Evolutionary conservation across 2,329 filamentous ascomycete genomes (phyloP).

Genomic region (Tetracladium maxilliforme): DNA sequence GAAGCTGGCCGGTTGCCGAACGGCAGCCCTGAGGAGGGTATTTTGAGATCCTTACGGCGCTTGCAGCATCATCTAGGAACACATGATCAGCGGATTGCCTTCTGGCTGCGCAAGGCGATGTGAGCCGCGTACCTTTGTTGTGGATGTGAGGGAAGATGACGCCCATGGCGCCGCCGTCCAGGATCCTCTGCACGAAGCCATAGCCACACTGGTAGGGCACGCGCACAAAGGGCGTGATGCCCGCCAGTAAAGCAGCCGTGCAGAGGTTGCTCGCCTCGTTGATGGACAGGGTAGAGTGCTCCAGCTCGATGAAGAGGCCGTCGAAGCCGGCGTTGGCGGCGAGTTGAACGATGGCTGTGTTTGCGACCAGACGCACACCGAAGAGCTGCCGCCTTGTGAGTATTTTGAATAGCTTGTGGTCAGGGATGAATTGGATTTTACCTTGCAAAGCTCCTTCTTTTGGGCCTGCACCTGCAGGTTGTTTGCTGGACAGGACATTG

Average conservation of each 20-base stretch:
- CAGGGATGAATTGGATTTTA: no score
- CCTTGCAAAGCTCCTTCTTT: no score
- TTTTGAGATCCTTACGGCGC: conserved; percentile 9
- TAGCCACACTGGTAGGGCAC: conserved; percentile 15
- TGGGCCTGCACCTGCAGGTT: no score
- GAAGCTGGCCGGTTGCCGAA: conserved; percentile 9
- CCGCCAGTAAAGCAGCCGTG: conserved; percentile 11
- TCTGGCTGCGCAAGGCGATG: no score
- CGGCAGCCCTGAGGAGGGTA: conserved; percentile 11
- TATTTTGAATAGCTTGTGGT: no score
- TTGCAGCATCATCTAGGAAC: conserved; percentile 13
- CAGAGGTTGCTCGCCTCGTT: conserved; percentile 15
- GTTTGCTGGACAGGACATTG: no score
- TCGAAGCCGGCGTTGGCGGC: conserved; percentile 19
- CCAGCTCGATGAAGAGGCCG: conserved; percentile 21
- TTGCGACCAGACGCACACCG: conserved; percentile 13
- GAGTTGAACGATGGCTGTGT: conserved; percentile 14
- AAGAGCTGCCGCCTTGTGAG: no score
- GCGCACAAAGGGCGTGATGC: conserved; percentile 16
- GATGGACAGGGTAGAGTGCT: conserved; percentile 17
- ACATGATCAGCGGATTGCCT: no score
- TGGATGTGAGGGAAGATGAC: conserved; percentile 15
- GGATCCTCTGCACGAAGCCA: conserved; percentile 14
- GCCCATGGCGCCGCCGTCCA: conserved; percentile 16
- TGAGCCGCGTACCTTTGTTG: conserved; percentile 4